phyloP scores from a whole-genome alignment of 768 basidiomycete species.

The Russula griseocarnosa region DNA sequence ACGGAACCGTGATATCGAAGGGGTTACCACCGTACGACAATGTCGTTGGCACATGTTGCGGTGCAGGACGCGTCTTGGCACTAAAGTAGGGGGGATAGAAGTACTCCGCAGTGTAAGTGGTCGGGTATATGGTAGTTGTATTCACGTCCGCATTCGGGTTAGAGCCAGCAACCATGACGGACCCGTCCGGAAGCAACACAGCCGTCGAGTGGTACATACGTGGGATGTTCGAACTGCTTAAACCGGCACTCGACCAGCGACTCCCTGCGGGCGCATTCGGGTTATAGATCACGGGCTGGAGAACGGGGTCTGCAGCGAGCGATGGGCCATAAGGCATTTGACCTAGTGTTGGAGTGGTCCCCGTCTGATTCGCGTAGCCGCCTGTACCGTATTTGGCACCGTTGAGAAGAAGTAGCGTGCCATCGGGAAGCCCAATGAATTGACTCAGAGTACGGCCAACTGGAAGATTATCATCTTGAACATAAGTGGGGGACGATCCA shows the following conservation, averaged over 20 bases:
- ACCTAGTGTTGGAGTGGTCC: background rate
- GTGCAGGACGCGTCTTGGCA: background rate
- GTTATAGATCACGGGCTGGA: constrained; percentile 8
- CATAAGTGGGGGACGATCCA: background rate
- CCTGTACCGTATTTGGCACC: constrained; percentile 4
- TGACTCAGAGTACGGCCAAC: constrained; percentile 2
- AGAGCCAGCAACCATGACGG: constrained; percentile 14
- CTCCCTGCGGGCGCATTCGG: constrained; percentile 4
- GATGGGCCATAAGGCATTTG: constrained; percentile 13
- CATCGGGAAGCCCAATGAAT: constrained; percentile 12
- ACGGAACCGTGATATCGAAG: constrained; percentile 1
- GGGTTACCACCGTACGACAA: constrained; percentile 8
- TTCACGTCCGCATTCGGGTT: constrained; percentile 8
- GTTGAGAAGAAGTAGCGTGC: constrained; percentile 11
- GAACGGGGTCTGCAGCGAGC: background rate
- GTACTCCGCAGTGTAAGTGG: constrained; percentile 6
- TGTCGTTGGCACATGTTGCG: background rate
- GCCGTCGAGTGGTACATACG: constrained; percentile 16
- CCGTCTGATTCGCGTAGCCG: background rate
- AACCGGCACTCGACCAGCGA: constrained; percentile 2
- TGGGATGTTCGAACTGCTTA: background rate
- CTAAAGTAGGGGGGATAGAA: constrained; percentile 13
- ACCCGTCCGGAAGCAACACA: constrained; percentile 3
- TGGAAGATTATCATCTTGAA: constrained; percentile 11
- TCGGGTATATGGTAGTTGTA: background rate